Conservation (phyloP, 352 stramenopile species). For the Blastocystis sp. region DNA sequence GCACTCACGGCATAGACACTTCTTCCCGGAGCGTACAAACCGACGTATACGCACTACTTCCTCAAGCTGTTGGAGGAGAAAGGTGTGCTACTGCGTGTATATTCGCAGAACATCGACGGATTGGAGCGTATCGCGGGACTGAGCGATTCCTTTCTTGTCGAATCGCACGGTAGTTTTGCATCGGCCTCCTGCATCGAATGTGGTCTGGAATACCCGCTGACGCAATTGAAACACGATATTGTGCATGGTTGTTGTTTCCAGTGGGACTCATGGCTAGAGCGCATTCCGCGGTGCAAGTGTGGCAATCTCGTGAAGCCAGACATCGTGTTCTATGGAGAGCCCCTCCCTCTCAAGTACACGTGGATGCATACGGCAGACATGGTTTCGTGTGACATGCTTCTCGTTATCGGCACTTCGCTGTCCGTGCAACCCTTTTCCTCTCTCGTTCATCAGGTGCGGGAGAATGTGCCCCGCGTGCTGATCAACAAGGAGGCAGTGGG, state of each 20-base stretch:
- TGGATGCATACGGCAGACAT: slow-evolving; percentile 81
- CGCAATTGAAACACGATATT: slow-evolving; percentile 13
- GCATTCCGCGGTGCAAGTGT: slow-evolving; percentile 78
- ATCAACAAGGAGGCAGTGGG: slow-evolving; percentile 85
- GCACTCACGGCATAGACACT: slow-evolving; percentile 76
- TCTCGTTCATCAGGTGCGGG: slow-evolving; percentile 83
- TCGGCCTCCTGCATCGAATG: slow-evolving; percentile 88
- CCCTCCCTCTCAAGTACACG: slow-evolving; percentile 85
- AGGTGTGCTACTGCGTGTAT: slow-evolving; percentile 88
- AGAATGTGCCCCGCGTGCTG: slow-evolving; percentile 84
- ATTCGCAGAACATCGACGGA: slow-evolving; percentile 98
- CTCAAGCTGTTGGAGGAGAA: slow-evolving; percentile 87
- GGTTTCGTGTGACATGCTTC: slow-evolving; percentile 88
- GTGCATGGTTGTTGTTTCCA: not conserved
- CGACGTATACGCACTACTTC: slow-evolving; percentile 92
- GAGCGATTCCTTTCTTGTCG: slow-evolving; percentile 83
- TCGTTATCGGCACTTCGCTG: slow-evolving; percentile 96
- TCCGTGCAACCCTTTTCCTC: slow-evolving; percentile 91
- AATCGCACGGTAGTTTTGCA: slow-evolving; percentile 90
- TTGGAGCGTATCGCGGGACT: slow-evolving; percentile 89
- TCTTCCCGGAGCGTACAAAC: slow-evolving; percentile 82
- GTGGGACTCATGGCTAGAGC: slow-evolving; percentile 1
- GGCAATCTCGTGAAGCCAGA: slow-evolving; percentile 92
- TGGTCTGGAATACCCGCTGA: slow-evolving; percentile 41
- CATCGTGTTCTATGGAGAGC: slow-evolving; percentile 96